These are phyloP conservation scores for Tetrapisispora iriomotensis DNA, from an alignment of 805 yeast species.

Conservation along the genomic window DNA sequence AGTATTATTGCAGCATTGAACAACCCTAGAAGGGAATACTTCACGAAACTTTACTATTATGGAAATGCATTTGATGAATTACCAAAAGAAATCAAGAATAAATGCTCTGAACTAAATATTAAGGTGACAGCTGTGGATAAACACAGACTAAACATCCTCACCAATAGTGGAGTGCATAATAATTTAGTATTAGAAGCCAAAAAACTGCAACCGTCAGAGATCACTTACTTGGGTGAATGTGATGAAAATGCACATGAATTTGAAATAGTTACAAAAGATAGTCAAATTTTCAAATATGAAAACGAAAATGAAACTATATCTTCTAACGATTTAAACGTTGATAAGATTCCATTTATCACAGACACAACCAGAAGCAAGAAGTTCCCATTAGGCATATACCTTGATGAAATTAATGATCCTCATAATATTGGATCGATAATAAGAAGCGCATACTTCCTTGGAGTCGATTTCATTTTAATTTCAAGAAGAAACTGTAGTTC, in stretches of 20 bases:
- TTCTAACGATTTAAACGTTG: not conserved
- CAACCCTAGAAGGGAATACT: conserved; percentile 43
- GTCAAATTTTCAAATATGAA: conserved; percentile 8
- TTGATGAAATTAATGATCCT: conserved; percentile 79
- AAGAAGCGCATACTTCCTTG: conserved; percentile 70
- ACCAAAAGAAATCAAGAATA: conserved; percentile 34
- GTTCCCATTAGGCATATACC: conserved; percentile 59
- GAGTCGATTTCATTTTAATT: conserved; percentile 67
- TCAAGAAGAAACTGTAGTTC: conserved; percentile 66
- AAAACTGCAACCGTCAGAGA: conserved; percentile 20
- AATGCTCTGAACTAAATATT: conserved; percentile 34
- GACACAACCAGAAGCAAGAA: conserved; percentile 11
- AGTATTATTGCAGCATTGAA: conserved; percentile 63
- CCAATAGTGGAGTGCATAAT: conserved; percentile 69
- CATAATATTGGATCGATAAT: conserved; percentile 80
- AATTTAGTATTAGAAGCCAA: conserved; percentile 66
- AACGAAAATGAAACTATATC: not conserved
- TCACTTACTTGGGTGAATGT: conserved; percentile 25
- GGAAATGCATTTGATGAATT: conserved; percentile 19
- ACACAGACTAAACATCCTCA: conserved; percentile 48
- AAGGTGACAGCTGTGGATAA: conserved; percentile 18
- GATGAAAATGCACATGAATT: conserved; percentile 12
- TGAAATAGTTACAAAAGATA: conserved; percentile 9
- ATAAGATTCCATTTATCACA: not conserved
- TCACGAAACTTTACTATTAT: conserved; percentile 42